Evolutionary conservation across 495 filamentous ascomycete species (phyloP).

Genomic region (Tuber magnatum): DNA sequence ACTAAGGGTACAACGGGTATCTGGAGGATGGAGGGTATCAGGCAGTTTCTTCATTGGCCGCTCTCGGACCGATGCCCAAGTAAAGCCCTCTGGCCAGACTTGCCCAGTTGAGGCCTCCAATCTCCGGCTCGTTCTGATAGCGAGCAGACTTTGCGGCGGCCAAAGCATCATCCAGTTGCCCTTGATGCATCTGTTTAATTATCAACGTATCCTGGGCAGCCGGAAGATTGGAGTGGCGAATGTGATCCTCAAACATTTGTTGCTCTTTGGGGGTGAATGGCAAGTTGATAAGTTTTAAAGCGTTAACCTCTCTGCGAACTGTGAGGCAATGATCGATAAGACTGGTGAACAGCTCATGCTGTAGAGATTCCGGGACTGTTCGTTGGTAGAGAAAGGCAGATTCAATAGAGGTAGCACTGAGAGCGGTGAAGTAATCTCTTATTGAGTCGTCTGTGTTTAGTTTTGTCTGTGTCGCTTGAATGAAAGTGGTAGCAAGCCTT

Average conservation of each 20-base stretch:
- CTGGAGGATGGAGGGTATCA: not conserved
- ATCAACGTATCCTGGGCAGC: constrained; percentile 38
- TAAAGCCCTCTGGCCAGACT: constrained; percentile 30
- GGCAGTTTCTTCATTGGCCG: not conserved
- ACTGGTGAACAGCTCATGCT: constrained; percentile 19
- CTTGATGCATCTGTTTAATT: constrained; percentile 34
- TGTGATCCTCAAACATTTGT: constrained; percentile 22
- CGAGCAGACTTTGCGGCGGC: constrained; percentile 17
- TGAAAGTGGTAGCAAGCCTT: constrained; percentile 27
- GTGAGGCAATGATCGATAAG: constrained; percentile 36
- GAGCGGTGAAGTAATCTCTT: constrained; percentile 25
- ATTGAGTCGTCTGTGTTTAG: constrained; percentile 31
- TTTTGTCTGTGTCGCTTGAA: constrained; percentile 24
- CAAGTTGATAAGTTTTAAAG: constrained; percentile 33
- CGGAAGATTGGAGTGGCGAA: constrained; percentile 16
- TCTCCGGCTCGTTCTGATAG: constrained; percentile 28
- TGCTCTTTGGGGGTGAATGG: constrained; percentile 36
- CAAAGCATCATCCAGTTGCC: constrained; percentile 27
- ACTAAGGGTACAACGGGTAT: constrained; percentile 4
- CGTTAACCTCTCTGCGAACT: constrained; percentile 27
- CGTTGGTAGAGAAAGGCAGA: constrained; percentile 35
- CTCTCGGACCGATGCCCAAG: constrained; percentile 34
- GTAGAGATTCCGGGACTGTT: constrained; percentile 25
- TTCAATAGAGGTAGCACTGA: constrained; percentile 24
- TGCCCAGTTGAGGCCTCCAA: constrained; percentile 37